phyloP scores from a whole-genome alignment of 2,329 filamentous ascomycete genomes.

The Setomelanomma holmii region DNA sequence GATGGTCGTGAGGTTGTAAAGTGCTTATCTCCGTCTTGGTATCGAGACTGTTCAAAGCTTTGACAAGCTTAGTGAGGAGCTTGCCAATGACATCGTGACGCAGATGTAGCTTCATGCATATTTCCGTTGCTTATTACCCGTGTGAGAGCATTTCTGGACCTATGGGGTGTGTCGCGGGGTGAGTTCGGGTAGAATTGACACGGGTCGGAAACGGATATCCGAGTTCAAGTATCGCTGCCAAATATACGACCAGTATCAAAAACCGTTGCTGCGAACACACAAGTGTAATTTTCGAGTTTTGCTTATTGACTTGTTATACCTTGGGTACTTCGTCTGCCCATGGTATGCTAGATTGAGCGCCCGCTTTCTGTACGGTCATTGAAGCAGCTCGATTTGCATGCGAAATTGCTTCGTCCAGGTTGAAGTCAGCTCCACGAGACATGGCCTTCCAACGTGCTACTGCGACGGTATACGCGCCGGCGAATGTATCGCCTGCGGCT shows the following conservation, averaged over 20 bases:
- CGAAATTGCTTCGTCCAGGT: conserved; percentile 65
- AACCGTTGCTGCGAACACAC: too few relatives aligned
- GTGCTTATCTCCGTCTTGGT: conserved; percentile 5
- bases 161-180: background rate
- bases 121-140: background rate
- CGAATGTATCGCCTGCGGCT: conserved; percentile 92
- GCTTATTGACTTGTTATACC: conserved; percentile 8
- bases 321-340: conserved; percentile 63
- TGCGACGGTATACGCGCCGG: conserved; percentile 82
- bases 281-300: background rate
- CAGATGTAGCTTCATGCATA: background rate
- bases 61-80: background rate
- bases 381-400: conserved; percentile 69
- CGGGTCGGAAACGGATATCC: background rate
- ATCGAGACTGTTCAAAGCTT: background rate
- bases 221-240: too few relatives aligned
- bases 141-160: background rate
- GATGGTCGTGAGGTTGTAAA: background rate
- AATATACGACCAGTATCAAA: too few relatives aligned
- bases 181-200: background rate
- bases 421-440: conserved; percentile 51
- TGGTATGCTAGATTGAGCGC: conserved; percentile 72
- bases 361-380: conserved; percentile 69
- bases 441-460: conserved; percentile 62
- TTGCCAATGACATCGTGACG: background rate